phyloP scores from a whole-genome alignment of 192 early-diverging fungal species.

The Linnemannia elongata region DNA sequence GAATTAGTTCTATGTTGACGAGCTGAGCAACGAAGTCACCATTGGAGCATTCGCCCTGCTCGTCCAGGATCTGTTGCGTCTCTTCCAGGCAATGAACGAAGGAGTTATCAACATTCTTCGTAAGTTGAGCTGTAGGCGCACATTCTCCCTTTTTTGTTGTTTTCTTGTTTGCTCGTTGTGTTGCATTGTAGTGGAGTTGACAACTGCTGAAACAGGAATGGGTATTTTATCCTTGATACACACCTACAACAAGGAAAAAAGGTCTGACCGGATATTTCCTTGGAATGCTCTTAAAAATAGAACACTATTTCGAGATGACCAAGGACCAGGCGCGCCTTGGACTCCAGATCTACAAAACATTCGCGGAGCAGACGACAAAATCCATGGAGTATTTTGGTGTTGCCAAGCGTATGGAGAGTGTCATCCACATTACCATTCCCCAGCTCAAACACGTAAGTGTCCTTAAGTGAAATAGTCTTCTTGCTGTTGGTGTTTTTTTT shows the following conservation, averaged over 20 bases:
- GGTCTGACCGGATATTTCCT: constrained; percentile 6
- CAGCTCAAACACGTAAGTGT: constrained; percentile 78
- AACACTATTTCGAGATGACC: constrained; percentile 81
- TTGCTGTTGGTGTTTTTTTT: neutral
- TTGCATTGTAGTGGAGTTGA: neutral
- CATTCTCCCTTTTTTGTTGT: neutral
- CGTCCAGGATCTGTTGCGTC: constrained; percentile 77
- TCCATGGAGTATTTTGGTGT: constrained; percentile 78
- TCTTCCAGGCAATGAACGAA: constrained; percentile 85
- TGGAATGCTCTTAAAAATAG: constrained; percentile 43
- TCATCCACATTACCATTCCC: constrained; percentile 76
- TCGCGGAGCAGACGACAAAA: constrained; percentile 78
- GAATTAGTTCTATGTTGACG: constrained; percentile 77
- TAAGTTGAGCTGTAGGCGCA: constrained; percentile 36
- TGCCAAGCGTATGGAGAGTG: constrained; percentile 69
- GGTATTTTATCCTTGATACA: neutral
- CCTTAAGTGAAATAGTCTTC: neutral
- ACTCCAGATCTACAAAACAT: constrained; percentile 82
- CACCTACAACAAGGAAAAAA: neutral
- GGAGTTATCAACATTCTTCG: constrained; percentile 81
- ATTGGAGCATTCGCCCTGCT: constrained; percentile 78
- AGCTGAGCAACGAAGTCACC: constrained; percentile 80
- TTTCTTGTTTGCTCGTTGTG: neutral
- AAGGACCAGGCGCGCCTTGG: constrained; percentile 72
- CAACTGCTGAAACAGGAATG: neutral